Evolutionary conservation across 306 rosid genomes (phyloP), one percentile per base, ranked within the genome.

Genomic region (Cicer yamashitae): DNA sequence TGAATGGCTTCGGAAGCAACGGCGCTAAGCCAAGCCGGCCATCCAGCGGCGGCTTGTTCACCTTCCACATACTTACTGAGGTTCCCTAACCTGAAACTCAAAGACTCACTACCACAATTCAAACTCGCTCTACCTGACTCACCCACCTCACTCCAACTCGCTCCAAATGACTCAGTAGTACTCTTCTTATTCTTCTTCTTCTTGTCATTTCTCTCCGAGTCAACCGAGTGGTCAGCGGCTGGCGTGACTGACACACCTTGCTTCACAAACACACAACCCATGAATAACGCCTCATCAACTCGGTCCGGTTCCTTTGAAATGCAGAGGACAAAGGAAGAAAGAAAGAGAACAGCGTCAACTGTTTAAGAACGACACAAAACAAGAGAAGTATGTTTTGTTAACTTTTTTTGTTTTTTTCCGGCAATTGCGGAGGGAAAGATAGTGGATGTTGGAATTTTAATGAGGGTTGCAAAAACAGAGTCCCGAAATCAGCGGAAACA

Each of bases 11-110:
- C 98, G 0, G 84, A 86, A 12, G 99, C 99, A 79, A 96, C 99
- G 77, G 98, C 85, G 80, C 87, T 84, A 68, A 96, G 98, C 99
- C 99, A 96, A 6, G 88, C 89, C 6, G 99, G 99, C 99, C 99
- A 96, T 0, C 98, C 99, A 1, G 97, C 99, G 1, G 96, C 97
- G 37, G 86, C 96, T 71, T 96, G 99, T 48, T 92, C 99, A 1
- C 92, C 86, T 64, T 92, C 97, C 15, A 90, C 90, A 43, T 96
- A 92, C 89, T 88, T 96, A 5, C 83, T 88, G 37, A 96, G 79
- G 62, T 85, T 96, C 65, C 92, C 91, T 79, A 96, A 62, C 61
- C 99, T 84, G 70, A 96, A 96, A 82, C 99, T 92, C 80, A 91
- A 51, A 14, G 97, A 90, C 56, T 88, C 93, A 41, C 83, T 70